A percentile compares a stretch with the other conserved stretches of the same genome.
Evolutionary conservation across 768 basidiomycete species (phyloP).

Genomic region (Hypholoma sublateritium): DNA sequence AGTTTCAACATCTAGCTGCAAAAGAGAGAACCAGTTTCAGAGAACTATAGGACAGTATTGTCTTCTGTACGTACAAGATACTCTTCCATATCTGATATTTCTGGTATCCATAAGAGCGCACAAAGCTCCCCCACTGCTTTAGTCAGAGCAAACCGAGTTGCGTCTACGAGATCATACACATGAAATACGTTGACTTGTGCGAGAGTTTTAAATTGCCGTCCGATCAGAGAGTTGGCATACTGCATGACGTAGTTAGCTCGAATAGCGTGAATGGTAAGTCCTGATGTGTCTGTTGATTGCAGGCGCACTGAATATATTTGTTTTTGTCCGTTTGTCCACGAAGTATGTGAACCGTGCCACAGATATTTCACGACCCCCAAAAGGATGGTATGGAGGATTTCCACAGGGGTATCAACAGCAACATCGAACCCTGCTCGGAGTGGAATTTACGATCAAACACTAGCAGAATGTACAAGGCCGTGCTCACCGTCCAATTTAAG

Average conservation of each 20-base stretch:
- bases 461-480: too few relatives aligned
- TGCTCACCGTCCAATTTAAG: slow-evolving; percentile 25
- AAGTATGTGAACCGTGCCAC: slow-evolving; percentile 35
- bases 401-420: slow-evolving; percentile 35
- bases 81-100: slow-evolving; percentile 33
- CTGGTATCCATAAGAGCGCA: slow-evolving; percentile 40
- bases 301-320: slow-evolving; percentile 26
- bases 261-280: slow-evolving; percentile 31
- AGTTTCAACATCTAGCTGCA: slow-evolving; percentile 27
- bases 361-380: slow-evolving; percentile 43
- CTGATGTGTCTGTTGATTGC: slow-evolving; percentile 29
- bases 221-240: slow-evolving; percentile 41
- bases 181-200: slow-evolving; percentile 37
- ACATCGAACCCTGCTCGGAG: slow-evolving; percentile 26
- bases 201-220: slow-evolving; percentile 40
- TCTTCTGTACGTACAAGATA: slow-evolving; percentile 39
- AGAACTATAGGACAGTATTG: too few relatives aligned
- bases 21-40: too few relatives aligned
- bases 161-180: slow-evolving; percentile 30
- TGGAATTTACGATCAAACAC: too few relatives aligned
- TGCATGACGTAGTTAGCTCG: slow-evolving; percentile 42
- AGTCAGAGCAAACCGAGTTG: slow-evolving; percentile 23
- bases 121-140: slow-evolving; percentile 32
- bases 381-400: slow-evolving; percentile 44
- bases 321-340: slow-evolving; percentile 27